Base-by-base conservation (phyloP, 202 grass and related monocot species). In the Hordeum pubiflorum region DNA sequence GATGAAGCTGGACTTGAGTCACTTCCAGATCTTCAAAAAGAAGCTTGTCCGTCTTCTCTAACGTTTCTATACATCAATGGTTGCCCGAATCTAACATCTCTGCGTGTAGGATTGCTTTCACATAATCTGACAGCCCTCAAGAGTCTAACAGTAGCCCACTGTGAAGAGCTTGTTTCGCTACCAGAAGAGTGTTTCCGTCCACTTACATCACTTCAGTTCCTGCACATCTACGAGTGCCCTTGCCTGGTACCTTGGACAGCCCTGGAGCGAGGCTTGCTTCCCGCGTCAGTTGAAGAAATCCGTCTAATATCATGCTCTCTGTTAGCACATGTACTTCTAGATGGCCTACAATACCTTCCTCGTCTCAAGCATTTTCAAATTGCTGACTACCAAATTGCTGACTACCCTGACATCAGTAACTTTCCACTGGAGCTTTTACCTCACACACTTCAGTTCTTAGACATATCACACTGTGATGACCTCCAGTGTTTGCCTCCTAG, bases 121-220 rank as follows among this genome's bases (percentile, higher is more conserved):
- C 15, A 60, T 23, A 58, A 77, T n/a, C 81, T 58, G 13, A 38
- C 33, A 81, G 71, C 32, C 76, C 92, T 94, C 54, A 55, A 76
- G 73, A 82, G 33, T 75, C 29, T 94, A 77, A 88, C 81, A 71
- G 79, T 94, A 69, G 77, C 69, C 20, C 78, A 89, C 34, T 91
- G 84, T 68, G 92, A 94, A 80, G 36, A 12, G n/a, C 86, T 94
- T 33, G 86, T 85, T 61, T 86, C 86, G 0, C 82, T 91, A 55
- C 89, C 92, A 68, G 52, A 91, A 81, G 86, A 81, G 70, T 92
- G 90, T 77, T 93, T 90, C 66, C 38, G 82, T 55, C 88, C 88
- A 85, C 58, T 90, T 33, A 54, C 75, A 80, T 86, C 88, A 57
- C 82, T 93, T 76, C 38, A 41, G 78, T 88, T 70, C 40, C 79